A percentile compares a stretch with the other conserved stretches of the same genome.
Conservation (phyloP, 2,329 filamentous ascomycete species). For the Penicillium sp. region DNA sequence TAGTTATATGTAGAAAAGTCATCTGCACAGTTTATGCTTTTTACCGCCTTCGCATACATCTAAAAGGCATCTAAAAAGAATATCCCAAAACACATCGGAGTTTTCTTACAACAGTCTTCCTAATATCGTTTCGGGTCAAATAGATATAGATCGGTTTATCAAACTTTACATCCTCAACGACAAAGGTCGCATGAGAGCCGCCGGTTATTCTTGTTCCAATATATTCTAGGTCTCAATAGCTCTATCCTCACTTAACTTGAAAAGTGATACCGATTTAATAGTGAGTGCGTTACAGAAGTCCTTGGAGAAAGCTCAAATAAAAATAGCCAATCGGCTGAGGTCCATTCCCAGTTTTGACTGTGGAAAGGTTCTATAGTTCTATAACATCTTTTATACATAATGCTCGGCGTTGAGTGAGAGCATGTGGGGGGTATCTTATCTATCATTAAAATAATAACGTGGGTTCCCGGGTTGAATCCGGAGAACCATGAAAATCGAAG, state of each 20-base stretch:
- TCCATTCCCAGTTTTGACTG: neutral
- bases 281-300: neutral
- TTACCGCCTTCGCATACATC: no score
- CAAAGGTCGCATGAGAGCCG: no score
- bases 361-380: slow-evolving; percentile 6
- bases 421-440: slow-evolving; percentile 10
- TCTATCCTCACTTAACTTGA: neutral
- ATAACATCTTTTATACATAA: slow-evolving; percentile 1
- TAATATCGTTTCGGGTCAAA: no score
- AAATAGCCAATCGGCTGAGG: neutral
- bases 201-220: no score
- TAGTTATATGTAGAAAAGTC: no score
- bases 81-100: no score
- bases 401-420: slow-evolving; percentile 14
- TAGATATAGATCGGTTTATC: no score
- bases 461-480: neutral
- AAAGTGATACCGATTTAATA: neutral
- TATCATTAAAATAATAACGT: slow-evolving; percentile 5
- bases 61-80: no score
- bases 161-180: no score
- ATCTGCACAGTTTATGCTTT: no score
- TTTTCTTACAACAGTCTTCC: no score
- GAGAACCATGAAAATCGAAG: slow-evolving; percentile 5
- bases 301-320: neutral
- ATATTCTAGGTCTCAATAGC: no score